phyloP scores from a whole-genome alignment of 2,329 filamentous ascomycete species.

The Aspergillus sp. region DNA sequence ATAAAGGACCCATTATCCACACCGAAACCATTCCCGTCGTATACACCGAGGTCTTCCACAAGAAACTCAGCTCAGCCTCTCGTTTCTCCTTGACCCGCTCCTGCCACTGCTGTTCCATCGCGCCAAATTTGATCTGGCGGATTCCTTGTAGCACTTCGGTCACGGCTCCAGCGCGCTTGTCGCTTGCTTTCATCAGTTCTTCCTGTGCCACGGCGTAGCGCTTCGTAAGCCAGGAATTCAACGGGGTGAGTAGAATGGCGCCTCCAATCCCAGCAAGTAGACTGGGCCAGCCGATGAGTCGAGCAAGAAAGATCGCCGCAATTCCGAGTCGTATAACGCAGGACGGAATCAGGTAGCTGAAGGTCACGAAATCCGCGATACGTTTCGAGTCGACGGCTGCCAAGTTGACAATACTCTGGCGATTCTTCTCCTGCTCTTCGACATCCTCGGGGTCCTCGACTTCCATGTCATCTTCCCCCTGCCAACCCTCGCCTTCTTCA shows the following conservation, averaged over 20 bases:
- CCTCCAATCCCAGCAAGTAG: slow-evolving; percentile 67
- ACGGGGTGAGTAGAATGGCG: slow-evolving; percentile 66
- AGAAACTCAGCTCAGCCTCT: slow-evolving; percentile 65
- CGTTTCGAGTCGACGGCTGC: slow-evolving; percentile 75
- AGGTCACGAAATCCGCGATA: slow-evolving; percentile 68
- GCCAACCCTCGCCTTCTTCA: slow-evolving; percentile 44
- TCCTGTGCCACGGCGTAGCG: slow-evolving; percentile 68
- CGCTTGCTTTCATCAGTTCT: slow-evolving; percentile 72
- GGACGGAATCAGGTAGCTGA: slow-evolving; percentile 67
- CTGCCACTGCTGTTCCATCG: slow-evolving; percentile 75
- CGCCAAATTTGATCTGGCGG: slow-evolving; percentile 81
- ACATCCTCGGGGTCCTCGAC: slow-evolving; percentile 50
- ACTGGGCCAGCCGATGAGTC: slow-evolving; percentile 72
- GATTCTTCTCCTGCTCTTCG: slow-evolving; percentile 57
- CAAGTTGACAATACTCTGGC: slow-evolving; percentile 75
- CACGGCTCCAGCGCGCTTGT: slow-evolving; percentile 73
- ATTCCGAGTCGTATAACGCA: slow-evolving; percentile 66
- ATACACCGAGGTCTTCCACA: slow-evolving; percentile 68
- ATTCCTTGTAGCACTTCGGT: slow-evolving; percentile 78
- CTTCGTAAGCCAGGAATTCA: slow-evolving; percentile 70
- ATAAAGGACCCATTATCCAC: slow-evolving; percentile 73
- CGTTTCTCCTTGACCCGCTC: slow-evolving; percentile 67
- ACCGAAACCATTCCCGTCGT: slow-evolving; percentile 68
- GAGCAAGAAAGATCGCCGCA: slow-evolving; percentile 66
- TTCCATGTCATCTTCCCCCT: slow-evolving; percentile 35